Conservation (phyloP, 2,329 filamentous ascomycete species). For the Aspergillus cejpii region DNA sequence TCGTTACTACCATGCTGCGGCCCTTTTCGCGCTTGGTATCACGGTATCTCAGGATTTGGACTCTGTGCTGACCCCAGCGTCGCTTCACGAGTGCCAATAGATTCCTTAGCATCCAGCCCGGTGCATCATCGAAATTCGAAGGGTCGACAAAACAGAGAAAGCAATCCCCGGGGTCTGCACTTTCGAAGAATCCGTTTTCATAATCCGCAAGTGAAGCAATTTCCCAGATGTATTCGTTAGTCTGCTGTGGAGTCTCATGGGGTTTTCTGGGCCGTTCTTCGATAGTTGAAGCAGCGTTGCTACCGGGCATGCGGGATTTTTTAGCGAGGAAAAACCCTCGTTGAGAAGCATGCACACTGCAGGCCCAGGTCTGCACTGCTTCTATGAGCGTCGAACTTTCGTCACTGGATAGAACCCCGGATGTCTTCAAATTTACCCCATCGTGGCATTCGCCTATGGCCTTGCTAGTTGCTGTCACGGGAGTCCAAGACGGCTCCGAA, state of each 20-base stretch:
- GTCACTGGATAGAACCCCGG: conserved; percentile 49
- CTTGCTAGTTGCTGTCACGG: conserved; percentile 34
- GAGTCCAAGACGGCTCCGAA: conserved; percentile 76
- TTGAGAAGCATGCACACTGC: conserved; percentile 71
- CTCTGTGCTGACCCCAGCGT: conserved; percentile 67
- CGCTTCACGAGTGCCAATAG: conserved; percentile 77
- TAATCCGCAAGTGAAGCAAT: conserved; percentile 69
- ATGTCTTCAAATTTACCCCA: conserved; percentile 2
- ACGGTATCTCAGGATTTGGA: conserved; percentile 84
- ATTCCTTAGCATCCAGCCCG: conserved; percentile 90
- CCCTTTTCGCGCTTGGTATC: conserved; percentile 75
- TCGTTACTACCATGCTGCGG: conserved; percentile 68
- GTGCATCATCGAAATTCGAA: conserved; percentile 79
- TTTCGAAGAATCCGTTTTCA: conserved; percentile 81
- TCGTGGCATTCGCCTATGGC: conserved; percentile 16
- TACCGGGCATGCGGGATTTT: conserved; percentile 47
- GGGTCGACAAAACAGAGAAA: conserved; percentile 87
- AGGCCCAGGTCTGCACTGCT: conserved; percentile 78
- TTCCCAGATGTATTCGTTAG: conserved; percentile 53
- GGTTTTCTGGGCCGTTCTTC: neutral
- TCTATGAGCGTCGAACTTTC: conserved; percentile 79
- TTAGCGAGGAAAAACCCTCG: conserved; percentile 96
- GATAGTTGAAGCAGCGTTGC: neutral
- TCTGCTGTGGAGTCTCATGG: neutral
- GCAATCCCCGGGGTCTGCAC: conserved; percentile 62